phyloP scores from a whole-genome alignment of 2,329 filamentous ascomycete genomes.

The Botrytis elliptica region DNA sequence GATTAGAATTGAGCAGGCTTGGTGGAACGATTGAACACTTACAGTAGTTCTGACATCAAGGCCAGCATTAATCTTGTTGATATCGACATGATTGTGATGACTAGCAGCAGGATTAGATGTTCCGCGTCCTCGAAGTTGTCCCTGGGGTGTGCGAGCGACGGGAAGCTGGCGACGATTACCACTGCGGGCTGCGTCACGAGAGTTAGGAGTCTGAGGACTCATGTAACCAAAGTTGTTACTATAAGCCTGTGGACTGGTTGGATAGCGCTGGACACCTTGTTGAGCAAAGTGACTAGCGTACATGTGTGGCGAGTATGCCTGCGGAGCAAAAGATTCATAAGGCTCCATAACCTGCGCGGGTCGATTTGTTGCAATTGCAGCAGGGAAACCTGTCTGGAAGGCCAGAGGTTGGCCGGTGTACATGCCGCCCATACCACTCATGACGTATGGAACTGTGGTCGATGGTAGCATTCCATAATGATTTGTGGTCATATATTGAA shows the following conservation, averaged over 20 bases:
- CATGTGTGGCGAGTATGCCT: neutral
- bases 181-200: slow-evolving; percentile 20
- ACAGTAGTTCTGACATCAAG: slow-evolving; percentile 75
- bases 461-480: slow-evolving; percentile 11
- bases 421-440: slow-evolving; percentile 14
- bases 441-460: slow-evolving; percentile 16
- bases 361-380: neutral
- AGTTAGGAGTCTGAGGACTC: slow-evolving; percentile 23
- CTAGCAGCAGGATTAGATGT: slow-evolving; percentile 45
- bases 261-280: neutral
- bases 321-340: slow-evolving; percentile 9
- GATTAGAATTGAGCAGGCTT: slow-evolving; percentile 17
- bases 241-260: slow-evolving; percentile 13
- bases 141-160: slow-evolving; percentile 42
- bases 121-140: slow-evolving; percentile 39
- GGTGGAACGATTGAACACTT: slow-evolving; percentile 39
- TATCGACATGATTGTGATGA: slow-evolving; percentile 63
- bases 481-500: slow-evolving; percentile 22
- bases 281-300: slow-evolving; percentile 9
- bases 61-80: slow-evolving; percentile 60
- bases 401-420: slow-evolving; percentile 20
- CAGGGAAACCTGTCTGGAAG: slow-evolving; percentile 14
- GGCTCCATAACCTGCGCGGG: slow-evolving; percentile 6
- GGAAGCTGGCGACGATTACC: slow-evolving; percentile 41
- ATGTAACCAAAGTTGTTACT: slow-evolving; percentile 12